phyloP scores from a whole-genome alignment of 306 rosid species.

The Citrullus colocynthis region DNA sequence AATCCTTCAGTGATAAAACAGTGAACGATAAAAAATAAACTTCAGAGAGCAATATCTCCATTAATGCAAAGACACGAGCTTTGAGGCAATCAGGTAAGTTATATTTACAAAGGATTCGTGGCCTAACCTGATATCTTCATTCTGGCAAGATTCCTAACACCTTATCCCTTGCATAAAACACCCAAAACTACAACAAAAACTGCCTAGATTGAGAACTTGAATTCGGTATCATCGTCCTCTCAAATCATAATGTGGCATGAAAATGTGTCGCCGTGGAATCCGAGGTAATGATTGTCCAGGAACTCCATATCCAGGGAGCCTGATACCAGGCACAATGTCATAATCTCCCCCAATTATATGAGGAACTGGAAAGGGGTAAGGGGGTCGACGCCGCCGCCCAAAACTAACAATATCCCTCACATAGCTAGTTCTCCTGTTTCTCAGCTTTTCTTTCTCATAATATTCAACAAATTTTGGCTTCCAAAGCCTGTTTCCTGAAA shows the following conservation, averaged over 20 bases:
- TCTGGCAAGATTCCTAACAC: neutral
- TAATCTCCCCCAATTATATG: slow-evolving; percentile 27
- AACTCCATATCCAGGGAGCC: slow-evolving; percentile 8
- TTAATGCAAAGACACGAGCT: neutral
- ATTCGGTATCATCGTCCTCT: neutral
- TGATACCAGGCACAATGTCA: slow-evolving; percentile 22
- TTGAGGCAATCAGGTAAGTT: neutral
- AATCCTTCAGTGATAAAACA: neutral
- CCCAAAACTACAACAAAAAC: neutral
- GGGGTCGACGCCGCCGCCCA: slow-evolving; percentile 1
- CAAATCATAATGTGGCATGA: neutral
- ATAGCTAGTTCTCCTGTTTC: neutral
- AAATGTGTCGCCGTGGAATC: neutral
- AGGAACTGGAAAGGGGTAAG: slow-evolving; percentile 16
- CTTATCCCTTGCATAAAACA: neutral
- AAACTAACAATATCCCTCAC: neutral
- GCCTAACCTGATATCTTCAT: neutral
- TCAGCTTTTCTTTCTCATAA: slow-evolving; percentile 22
- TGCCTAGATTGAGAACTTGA: neutral
- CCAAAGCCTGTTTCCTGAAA: slow-evolving; percentile 4
- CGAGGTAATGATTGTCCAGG: neutral
- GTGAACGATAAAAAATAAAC: neutral
- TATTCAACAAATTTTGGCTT: slow-evolving; percentile 21
- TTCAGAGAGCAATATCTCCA: neutral
- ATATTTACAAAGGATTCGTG: neutral